Evolutionary conservation across 2,329 filamentous ascomycete genomes (phyloP).

Genomic region (Sclerotinia spermophila): DNA sequence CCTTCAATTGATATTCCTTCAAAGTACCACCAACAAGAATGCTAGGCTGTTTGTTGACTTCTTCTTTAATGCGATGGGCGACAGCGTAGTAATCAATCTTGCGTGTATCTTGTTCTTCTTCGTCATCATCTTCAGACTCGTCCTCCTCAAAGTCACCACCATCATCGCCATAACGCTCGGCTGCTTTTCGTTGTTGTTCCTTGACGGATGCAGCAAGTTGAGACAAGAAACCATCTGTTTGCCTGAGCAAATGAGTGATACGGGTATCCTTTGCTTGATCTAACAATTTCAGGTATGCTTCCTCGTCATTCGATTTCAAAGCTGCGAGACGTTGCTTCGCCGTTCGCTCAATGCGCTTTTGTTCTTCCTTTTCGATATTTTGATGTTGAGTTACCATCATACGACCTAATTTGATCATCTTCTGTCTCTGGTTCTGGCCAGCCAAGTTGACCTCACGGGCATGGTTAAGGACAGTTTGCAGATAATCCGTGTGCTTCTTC

Average conservation of each 20-base stretch:
- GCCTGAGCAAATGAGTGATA: conserved; percentile 94
- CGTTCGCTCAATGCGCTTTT: conserved; percentile 95
- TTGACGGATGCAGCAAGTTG: conserved; percentile 94
- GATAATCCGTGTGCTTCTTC: conserved; percentile 92
- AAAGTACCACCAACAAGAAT: conserved; percentile 89
- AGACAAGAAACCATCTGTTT: conserved; percentile 95
- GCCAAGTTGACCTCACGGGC: conserved; percentile 71
- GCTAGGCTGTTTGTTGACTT: conserved; percentile 74
- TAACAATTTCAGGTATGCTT: conserved; percentile 95
- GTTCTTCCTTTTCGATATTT: conserved; percentile 98
- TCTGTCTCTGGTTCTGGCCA: conserved; percentile 63
- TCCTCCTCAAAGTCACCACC: conserved; percentile 42
- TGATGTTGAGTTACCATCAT: conserved; percentile 88
- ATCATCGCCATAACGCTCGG: conserved; percentile 72
- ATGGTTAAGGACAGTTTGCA: conserved; percentile 81
- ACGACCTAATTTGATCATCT: conserved; percentile 80
- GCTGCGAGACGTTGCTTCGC: conserved; percentile 99
- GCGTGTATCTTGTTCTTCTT: conserved; percentile 62
- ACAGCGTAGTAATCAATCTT: conserved; percentile 99
- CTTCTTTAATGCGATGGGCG: conserved; percentile 92
- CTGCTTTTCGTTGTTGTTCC: conserved; percentile 81
- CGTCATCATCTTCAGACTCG: conserved; percentile 68
- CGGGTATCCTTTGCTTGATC: conserved; percentile 99
- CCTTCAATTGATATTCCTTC: conserved; percentile 98
- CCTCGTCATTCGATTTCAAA: conserved; percentile 97